Evolutionary conservation across 306 rosid genomes (phyloP).

Genomic region (Biancaea sappan): DNA sequence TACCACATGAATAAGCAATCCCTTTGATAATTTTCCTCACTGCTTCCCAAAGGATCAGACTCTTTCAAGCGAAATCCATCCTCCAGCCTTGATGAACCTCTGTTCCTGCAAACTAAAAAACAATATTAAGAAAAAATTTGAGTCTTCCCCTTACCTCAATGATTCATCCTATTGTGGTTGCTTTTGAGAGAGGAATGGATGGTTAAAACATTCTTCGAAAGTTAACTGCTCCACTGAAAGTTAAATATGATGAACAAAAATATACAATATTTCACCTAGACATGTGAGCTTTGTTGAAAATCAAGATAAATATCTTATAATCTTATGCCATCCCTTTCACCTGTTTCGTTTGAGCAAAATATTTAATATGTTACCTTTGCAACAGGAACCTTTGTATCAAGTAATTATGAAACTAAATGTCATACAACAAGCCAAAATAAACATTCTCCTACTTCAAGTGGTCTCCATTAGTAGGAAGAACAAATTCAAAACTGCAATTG

Average conservation of each 20-base stretch:
- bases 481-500: slow-evolving; percentile 19
- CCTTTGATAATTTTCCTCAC: slow-evolving; percentile 72
- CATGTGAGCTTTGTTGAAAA: slow-evolving; percentile 7
- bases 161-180: slow-evolving; percentile 54
- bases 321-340: slow-evolving; percentile 12
- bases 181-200: slow-evolving; percentile 64
- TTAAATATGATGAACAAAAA: slow-evolving; percentile 33
- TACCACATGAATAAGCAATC: slow-evolving; percentile 81
- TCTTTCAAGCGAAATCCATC: slow-evolving; percentile 54
- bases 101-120: slow-evolving; percentile 51
- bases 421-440: slow-evolving; percentile 29
- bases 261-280: not conserved
- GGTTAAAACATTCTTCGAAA: slow-evolving; percentile 90
- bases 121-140: slow-evolving; percentile 24
- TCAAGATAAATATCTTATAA: slow-evolving; percentile 22
- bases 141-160: slow-evolving; percentile 54
- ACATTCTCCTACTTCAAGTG: slow-evolving; percentile 31
- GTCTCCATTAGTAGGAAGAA: slow-evolving; percentile 34
- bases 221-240: slow-evolving; percentile 86
- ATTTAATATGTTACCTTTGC: slow-evolving; percentile 23
- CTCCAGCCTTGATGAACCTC: slow-evolving; percentile 53
- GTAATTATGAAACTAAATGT: slow-evolving; percentile 32
- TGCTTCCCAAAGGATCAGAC: slow-evolving; percentile 48
- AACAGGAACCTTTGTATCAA: slow-evolving; percentile 26
- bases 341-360: not conserved